phyloP scores from a whole-genome alignment of 768 basidiomycete species.

The Tricholoma flavovirens region DNA sequence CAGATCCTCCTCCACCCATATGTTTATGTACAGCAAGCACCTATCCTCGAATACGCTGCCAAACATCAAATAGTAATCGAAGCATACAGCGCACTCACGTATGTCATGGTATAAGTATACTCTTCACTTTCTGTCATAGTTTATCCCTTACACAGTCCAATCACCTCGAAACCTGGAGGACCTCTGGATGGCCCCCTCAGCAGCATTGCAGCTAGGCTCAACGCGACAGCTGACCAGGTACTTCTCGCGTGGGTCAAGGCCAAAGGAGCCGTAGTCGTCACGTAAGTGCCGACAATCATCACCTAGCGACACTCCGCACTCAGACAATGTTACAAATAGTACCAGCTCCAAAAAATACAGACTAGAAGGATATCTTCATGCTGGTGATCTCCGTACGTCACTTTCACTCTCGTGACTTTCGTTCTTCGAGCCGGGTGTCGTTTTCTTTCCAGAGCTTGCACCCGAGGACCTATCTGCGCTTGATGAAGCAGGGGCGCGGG shows the following conservation, averaged over 20 bases:
- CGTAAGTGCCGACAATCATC: constrained; percentile 29
- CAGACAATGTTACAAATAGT: constrained; percentile 23
- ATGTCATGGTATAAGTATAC: constrained; percentile 16
- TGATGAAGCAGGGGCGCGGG: constrained; percentile 49
- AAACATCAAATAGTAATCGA: constrained; percentile 61
- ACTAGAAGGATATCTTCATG: constrained; percentile 60
- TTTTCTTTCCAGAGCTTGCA: constrained; percentile 36
- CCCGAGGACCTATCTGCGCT: constrained; percentile 47
- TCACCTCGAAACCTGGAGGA: constrained; percentile 55
- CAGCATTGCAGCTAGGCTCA: constrained; percentile 44
- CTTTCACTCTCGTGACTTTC: background rate
- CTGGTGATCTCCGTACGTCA: constrained; percentile 55
- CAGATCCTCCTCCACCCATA: constrained; percentile 73
- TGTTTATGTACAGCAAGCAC: constrained; percentile 46
- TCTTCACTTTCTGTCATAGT: background rate
- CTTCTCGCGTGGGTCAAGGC: constrained; percentile 67
- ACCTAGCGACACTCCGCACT: background rate
- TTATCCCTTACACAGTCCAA: constrained; percentile 40
- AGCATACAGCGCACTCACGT: constrained; percentile 68
- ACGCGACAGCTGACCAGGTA: constrained; percentile 57
- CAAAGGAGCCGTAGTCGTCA: constrained; percentile 62
- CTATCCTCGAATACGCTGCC: constrained; percentile 52
- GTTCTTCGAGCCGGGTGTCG: background rate
- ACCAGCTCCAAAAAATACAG: constrained; percentile 62
- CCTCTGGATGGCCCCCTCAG: constrained; percentile 57